phyloP scores from a whole-genome alignment of 139 green algal genomes.

The Chlorella sp. region DNA sequence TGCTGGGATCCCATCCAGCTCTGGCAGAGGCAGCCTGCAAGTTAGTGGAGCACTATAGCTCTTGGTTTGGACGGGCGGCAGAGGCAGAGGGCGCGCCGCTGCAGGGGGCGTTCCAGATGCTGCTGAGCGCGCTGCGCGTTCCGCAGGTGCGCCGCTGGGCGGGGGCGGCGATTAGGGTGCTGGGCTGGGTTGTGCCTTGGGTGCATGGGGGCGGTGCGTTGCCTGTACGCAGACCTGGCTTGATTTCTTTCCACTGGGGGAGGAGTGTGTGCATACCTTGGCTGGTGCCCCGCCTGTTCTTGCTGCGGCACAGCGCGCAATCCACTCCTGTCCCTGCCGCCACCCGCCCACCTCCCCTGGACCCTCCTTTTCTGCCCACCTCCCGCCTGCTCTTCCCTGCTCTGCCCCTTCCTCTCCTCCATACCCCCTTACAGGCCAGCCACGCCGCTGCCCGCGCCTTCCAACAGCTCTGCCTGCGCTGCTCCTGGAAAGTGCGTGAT shows the following conservation, averaged over 20 bases:
- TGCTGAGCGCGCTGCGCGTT: constrained; percentile 9
- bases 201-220: no score
- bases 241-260: background rate
- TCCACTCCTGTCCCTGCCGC: no score
- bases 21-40: constrained; percentile 45
- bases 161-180: background rate
- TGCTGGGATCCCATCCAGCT: constrained; percentile 24
- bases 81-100: constrained; percentile 18
- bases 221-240: background rate
- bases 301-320: no score
- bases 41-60: constrained; percentile 61
- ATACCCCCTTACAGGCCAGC: background rate
- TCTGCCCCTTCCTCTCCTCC: background rate
- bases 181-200: background rate
- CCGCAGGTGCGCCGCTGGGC: background rate
- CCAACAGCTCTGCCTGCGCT: constrained; percentile 66
- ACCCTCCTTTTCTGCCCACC: no score
- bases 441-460: constrained; percentile 53
- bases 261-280: background rate
- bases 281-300: background rate
- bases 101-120: constrained; percentile 26
- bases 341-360: no score
- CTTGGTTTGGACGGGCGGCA: constrained; percentile 61
- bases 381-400: constrained; percentile 20
- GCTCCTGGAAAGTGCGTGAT: constrained; percentile 29